Conservation (phyloP, 23 red algal species). For the Pyropia yezoensis region DNA sequence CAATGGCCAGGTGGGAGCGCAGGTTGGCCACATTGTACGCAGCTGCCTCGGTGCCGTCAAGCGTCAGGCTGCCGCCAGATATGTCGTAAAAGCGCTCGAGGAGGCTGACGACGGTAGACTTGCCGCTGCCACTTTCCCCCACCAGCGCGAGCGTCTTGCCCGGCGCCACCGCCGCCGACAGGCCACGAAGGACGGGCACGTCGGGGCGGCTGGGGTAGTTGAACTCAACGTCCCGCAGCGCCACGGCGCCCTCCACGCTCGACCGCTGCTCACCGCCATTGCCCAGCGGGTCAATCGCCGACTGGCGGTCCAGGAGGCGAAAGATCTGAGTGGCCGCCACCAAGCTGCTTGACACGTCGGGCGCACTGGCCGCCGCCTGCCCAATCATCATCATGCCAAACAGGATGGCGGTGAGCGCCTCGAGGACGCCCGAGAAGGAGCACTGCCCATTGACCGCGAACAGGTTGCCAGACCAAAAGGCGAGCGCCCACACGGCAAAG, state of each 20-base stretch:
- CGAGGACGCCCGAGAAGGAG: conserved; percentile 38
- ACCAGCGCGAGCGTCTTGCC: conserved; percentile 92
- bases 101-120: conserved; percentile 68
- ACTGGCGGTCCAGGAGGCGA: conserved; percentile 64
- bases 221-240: conserved; percentile 57
- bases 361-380: conserved; percentile 49
- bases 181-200: conserved; percentile 64
- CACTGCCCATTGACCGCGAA: conserved; percentile 39
- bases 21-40: conserved; percentile 46
- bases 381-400: conserved; percentile 87
- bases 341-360: conserved; percentile 62
- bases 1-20: conserved; percentile 62
- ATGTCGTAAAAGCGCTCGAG: conserved; percentile 92
- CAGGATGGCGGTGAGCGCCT: conserved; percentile 59
- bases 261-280: conserved; percentile 11
- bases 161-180: conserved; percentile 45
- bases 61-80: conserved; percentile 25
- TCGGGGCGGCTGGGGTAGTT: conserved; percentile 77
- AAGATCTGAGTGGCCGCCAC: conserved; percentile 83
- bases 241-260: conserved; percentile 36
- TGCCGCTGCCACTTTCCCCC: conserved; percentile 82
- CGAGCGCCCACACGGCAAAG: conserved; percentile 62
- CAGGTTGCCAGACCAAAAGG: conserved; percentile 75
- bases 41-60: conserved; percentile 48
- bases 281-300: conserved; percentile 49